Base-by-base conservation (phyloP, 179 eudicot species). In the Actinidia arguta region DNA sequence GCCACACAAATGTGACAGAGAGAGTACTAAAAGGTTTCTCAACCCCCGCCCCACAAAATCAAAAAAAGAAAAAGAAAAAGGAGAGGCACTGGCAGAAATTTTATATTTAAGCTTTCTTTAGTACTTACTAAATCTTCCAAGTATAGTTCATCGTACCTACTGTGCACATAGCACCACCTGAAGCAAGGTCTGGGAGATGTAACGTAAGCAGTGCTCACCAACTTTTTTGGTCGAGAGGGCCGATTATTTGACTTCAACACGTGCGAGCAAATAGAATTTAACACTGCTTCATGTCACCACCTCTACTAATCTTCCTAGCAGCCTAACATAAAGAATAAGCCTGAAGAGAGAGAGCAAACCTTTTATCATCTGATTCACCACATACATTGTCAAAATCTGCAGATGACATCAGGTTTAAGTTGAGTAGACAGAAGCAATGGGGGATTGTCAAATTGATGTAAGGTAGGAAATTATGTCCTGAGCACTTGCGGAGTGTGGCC, bases 401-500 rank as follows among this genome's bases (percentile, higher is more conserved):
- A 78, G 97, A 94, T 83, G 50, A 95, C 98, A 86, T 95, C 98
- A 85, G 98, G 98, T 86, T 95, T 95, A 44, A 95, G 95, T 80
- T 95, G 96, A 81, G 98, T 98, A 83, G 98, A 95, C 81, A 87
- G 96, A 76, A 95, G 94, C 85, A 95, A 88, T 59, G 98, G 96
- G 20, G 98, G 98, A 96, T 94, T 94, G 67, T 94, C 98, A 78
- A 94, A 93, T 84, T 89, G 98, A 95, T 94, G 85, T 95, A 95
- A 71, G 98, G 98, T 58, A 95, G 93, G 78, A 95, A 94, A 89
- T 95, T 98, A 84, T 94, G 98, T 78, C 98, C 98, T 75, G 94
- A 80, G 84, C 98, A 95, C 87, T 95, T 95, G 98, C 98, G 94
- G 39, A 95, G 98, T 85, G 98, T 88, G 62, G 98, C 98, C 98